Evolutionary conservation across 176 grass and related monocot species (phyloP).

Genomic region (Triticum timopheevii): DNA sequence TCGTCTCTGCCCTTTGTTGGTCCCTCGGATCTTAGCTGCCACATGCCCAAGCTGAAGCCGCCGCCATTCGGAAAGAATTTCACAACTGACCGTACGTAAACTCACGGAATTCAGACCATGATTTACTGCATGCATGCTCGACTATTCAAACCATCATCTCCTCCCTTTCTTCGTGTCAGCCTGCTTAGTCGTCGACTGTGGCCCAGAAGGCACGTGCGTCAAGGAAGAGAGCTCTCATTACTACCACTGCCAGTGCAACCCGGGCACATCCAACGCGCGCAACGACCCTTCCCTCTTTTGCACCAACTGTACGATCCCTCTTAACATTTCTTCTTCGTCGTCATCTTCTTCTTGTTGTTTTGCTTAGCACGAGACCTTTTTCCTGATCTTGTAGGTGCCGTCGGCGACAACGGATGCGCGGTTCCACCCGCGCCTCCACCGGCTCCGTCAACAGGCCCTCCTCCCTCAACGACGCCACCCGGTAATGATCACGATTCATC

Average conservation of each 20-base stretch:
- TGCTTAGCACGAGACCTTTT: neutral
- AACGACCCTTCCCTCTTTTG: constrained; percentile 18
- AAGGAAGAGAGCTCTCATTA: neutral
- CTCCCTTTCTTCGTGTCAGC: neutral
- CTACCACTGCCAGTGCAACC: constrained; percentile 27
- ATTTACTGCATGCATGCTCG: no score
- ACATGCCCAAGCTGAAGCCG: neutral
- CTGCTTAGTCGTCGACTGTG: constrained; percentile 26
- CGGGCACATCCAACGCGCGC: constrained; percentile 6
- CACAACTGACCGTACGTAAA: constrained; percentile 20
- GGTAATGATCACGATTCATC: neutral
- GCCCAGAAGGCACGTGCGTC: neutral
- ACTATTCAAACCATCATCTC: no score
- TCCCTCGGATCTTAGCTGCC: neutral
- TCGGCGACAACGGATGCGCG: neutral
- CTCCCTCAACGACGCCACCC: neutral
- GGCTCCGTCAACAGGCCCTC: no score
- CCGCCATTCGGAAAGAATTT: neutral
- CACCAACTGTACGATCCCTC: constrained; percentile 16
- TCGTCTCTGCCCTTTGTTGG: neutral
- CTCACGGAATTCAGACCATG: neutral
- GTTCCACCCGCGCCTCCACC: neutral
- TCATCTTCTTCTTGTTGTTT: neutral
- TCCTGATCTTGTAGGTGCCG: neutral
- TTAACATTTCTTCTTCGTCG: no score